Percentiles rank a stretch among this genome's conserved stretches.
Conservation (phyloP, 345 rosid genomes). For the Salix caprea region DNA sequence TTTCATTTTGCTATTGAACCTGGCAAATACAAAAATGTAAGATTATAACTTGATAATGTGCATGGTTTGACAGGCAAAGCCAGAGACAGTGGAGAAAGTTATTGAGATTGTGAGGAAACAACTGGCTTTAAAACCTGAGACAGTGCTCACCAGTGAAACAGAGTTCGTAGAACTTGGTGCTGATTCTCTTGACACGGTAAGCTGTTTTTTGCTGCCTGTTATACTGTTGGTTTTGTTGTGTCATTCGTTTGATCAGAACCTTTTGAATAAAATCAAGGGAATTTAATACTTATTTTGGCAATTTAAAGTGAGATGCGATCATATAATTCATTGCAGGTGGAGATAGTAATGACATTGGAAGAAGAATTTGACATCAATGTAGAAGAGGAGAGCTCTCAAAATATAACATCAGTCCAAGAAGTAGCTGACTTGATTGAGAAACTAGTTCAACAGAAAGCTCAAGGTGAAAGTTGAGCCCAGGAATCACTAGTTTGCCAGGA, state of each 20-base stretch:
- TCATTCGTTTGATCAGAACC: background rate
- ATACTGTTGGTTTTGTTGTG: background rate
- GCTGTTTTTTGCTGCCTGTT: background rate
- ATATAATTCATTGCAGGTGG: constrained; percentile 5
- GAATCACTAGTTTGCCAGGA: background rate
- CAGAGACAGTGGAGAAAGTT: constrained; percentile 26
- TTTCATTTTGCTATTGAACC: background rate
- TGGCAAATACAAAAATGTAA: background rate
- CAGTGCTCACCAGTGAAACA: constrained; percentile 10
- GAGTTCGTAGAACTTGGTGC: constrained; percentile 29
- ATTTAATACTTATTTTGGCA: background rate
- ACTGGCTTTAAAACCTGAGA: constrained; percentile 13
- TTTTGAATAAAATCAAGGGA: background rate
- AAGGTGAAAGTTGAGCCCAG: background rate
- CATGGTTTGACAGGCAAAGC: constrained; percentile 21
- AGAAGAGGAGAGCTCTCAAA: constrained; percentile 26
- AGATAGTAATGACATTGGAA: constrained; percentile 22
- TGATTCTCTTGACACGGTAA: constrained; percentile 28
- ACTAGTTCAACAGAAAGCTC: constrained; percentile 10
- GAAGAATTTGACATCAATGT: constrained; percentile 17
- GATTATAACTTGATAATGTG: background rate
- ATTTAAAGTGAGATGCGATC: background rate
- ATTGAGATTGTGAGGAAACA: constrained; percentile 23
- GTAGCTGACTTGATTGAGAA: constrained; percentile 23
- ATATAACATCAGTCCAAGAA: constrained; percentile 17